Evolutionary conservation across 2,329 filamentous ascomycete species (phyloP), one percentile per base, ranked within the genome.

Genomic region (Dactylellina cionopaga): DNA sequence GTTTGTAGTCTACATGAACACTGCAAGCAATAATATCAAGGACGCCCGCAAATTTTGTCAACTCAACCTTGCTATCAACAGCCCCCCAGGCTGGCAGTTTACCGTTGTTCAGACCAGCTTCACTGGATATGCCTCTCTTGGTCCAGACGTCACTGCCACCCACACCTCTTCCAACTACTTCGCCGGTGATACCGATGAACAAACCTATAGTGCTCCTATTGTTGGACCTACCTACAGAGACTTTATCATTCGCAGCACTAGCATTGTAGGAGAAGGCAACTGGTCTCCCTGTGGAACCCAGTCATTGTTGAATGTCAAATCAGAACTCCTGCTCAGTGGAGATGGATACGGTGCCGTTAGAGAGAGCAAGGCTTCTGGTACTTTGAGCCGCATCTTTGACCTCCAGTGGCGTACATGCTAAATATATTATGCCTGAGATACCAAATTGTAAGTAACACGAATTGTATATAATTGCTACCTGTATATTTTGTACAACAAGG

Each of bases 361-460:
- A 33, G 68, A 46, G 15, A 33, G 15, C 7, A 72, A 43, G 24
- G 52, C 7, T 10, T 54, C 25, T 33, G 66, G 51, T 24, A 46
- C 41, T 7, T 7, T 65, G 9, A 63, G 41, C 27, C 59, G 60
- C 11, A 37, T 54, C 0, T 72, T 47, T 13, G 52, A 15, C 6
- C 47, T 72, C n/a, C 58, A 64, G 33, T 64, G 66, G 66, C 66
- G 58, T 1, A 51, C 39, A n/a, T 71, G 66, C 29, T 71, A 49
- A 11, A 27, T 7, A 13, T 11, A 24, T 29, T 31, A 24, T 13
- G 13, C 31, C 31, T 22, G 4, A 39, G 6, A 5, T n/a, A 27
- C 24, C 10, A 25, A 25, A 1, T 54, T 54, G 35, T 55, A 55
- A 41, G 29, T 55, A 55, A 27, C 6, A 35, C 6, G 31, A 6